Evolutionary conservation across 2,329 filamentous ascomycete genomes (phyloP), one percentile per base, ranked within the genome.

Genomic region (Neurospora sp.): DNA sequence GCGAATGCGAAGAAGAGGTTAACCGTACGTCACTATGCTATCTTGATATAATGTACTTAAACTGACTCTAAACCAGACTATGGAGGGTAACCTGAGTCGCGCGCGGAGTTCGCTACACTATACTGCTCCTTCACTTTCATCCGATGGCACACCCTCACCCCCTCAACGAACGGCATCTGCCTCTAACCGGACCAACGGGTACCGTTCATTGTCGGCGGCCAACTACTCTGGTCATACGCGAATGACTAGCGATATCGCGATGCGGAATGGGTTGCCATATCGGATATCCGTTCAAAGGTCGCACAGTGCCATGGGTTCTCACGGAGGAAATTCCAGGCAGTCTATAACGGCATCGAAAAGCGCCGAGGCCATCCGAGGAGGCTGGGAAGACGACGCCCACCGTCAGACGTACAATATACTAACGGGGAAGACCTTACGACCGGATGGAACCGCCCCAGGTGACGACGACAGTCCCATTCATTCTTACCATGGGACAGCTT

Each of bases 1-100:
- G 92, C 93, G 69, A 97, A 97, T 80, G 95, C 95, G 39, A 97
- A 97, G 82, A 90, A 89, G 78, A 87, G 93, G 75, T 84, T 98
- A 72, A 96, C 92, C 77, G 93, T 96, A 84, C 79, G 92, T 81
- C n/a, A 71, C 57, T 33, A 33, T 33, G 33, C 33, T 33, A 33
- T 1, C 33, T 33, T 33, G 33, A 28, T 33, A 33, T 67, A 19
- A 6, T 11, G 15, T 52, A 41, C 52, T 41, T 36, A 8, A 11
- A 65, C 72, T 74, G 65, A 74, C 70, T 33, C 19, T 38, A 43
- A 10, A 37, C 28, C 78, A 96, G 93, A 91, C 92, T 39, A 97
- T 97, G 93, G 95, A 97, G 80, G 93, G 91, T 43, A 97, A 97
- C 75, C 83, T 97, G 23, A 90, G 86, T 70, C 90, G 92, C 71